Evolutionary conservation across 225 moss, liverwort and hornwort species (phyloP), one percentile per base, ranked within the genome.

Genomic region (Sphagnum contortum): DNA sequence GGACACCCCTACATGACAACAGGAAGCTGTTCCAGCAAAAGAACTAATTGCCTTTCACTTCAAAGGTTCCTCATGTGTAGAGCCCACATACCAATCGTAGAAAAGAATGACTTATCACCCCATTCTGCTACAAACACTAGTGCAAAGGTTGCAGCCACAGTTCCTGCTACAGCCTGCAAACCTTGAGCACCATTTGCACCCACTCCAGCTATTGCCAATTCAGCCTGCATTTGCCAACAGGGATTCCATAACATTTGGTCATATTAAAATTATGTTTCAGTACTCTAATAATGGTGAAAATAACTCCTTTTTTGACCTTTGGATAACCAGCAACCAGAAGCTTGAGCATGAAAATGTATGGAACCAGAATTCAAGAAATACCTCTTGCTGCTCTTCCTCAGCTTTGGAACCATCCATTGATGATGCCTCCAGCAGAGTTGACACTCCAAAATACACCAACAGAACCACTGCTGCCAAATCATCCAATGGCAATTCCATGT

Each of bases 21-120:
- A 29, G 29, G 29, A 29, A 29, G 1, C 29, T 29, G 29, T 29
- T 29, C 29, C 29, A 29, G 29, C 29, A 29, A 1, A 29, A 29
- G 29, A 29, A 29, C 29, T 29, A 29, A 29, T 29, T 29, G 29
- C 29, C 29, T 29, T 29, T 29, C 29, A 29, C 29, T 29, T 29
- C 29, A 29, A 29, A 29, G 29, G 29, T 29, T 1, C 29, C 29
- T 29, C 29, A 29, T 29, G 29, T 29, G 29, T 29, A 29, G 29
- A 29, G 29, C 14, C 6, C 2, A 66, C 48, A 49, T 52, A 82
- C 82, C 82, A 44, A 98, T 89, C 3, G 98, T 98, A 3, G 98
- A 93, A 71, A 98, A 93, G 74, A 98, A 98, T 0, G 93, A 93
- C 47, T 98, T 98, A 66, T 98, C 98, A 0, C 98, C 98, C 93